Evolutionary conservation across 2,329 filamentous ascomycete genomes (phyloP), one percentile per base, ranked within the genome.

Genomic region (Paecilomyces variotii): DNA sequence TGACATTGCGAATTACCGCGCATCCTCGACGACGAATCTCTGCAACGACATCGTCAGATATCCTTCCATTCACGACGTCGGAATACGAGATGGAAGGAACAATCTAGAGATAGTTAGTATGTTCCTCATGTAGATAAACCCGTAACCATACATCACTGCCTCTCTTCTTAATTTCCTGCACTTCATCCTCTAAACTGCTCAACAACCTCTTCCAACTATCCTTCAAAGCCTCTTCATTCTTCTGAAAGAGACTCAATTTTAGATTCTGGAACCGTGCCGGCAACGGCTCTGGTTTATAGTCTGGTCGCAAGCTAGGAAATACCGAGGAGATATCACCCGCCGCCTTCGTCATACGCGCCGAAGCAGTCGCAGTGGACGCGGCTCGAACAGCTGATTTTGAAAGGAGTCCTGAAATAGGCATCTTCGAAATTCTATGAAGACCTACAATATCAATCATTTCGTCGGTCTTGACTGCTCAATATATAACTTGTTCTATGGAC

Each of bases 1-100:
- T 72, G 2, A 90, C 88, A 11, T 84, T 84, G 51, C 83, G 79
- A 25, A 91, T 78, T 1, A 91, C 84, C 0, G 83, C 82, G 0
- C 80, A 82, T 7, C 87, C 87, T 1, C 86, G 78, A 63, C 85
- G 67, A 60, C 76, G 74, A 32, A 89, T 80, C 61, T 86, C 84
- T 1, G 74, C 76, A 39, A 76, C 56, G 14, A 70, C 66, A 1
- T 67, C 58, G 3, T 72, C 66, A 0, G 74, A 64, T 4, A 77
- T 63, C 5, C 67, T 72, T 10, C 74, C 72, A 27, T 71, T 66
- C 1, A 72, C 60, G n/a, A 79, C 60, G 56, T 79, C 73, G 4
- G 64, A 59, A 58, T 75, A 79, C 3, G 74, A 64, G 27, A 80
- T 68, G 9, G 74, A 74, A 0, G 77, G 77, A 32, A 79, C 75